Percentiles rank a stretch among this genome's conserved stretches.
These are phyloP conservation scores for Cucumis melo DNA, from an alignment of 306 rosid genomes.

Conservation along the genomic window DNA sequence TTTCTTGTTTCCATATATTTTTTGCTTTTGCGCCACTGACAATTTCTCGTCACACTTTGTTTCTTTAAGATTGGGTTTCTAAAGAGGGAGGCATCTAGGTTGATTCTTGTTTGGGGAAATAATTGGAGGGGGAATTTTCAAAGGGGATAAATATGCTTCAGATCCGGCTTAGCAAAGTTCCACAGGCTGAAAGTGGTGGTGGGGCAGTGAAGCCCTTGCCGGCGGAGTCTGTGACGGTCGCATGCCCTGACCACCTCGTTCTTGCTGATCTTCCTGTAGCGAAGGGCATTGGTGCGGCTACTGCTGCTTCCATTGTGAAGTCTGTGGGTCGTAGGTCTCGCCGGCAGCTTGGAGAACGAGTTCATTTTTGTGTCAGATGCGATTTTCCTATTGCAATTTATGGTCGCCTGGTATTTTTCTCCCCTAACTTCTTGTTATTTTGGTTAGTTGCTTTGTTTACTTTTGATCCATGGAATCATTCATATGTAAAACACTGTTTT, in stretches of 20 bases:
- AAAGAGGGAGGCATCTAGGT: background rate
- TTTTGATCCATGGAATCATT: background rate
- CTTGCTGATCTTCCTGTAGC: conserved; percentile 98
- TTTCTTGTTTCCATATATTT: too few species aligned
- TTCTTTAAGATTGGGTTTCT: background rate
- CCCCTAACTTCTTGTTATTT: background rate
- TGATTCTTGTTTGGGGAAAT: background rate
- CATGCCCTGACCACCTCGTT: conserved; percentile 93
- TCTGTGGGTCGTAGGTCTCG: conserved; percentile 87
- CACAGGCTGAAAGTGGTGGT: conserved; percentile 47
- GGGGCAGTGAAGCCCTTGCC: conserved; percentile 45
- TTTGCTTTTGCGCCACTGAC: background rate
- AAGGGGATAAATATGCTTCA: conserved; percentile 56
- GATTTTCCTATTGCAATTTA: conserved; percentile 81
- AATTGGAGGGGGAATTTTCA: background rate
- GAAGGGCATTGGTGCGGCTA: conserved; percentile 83
- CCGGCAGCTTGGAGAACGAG: conserved; percentile 94
- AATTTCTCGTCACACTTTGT: background rate
- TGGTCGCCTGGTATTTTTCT: conserved; percentile 65
- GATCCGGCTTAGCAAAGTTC: conserved; percentile 72
- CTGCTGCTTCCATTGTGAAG: conserved; percentile 52
- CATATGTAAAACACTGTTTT: background rate
- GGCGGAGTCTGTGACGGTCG: conserved; percentile 74
- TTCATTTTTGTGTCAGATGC: conserved; percentile 93
- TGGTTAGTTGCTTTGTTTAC: background rate